Base-by-base conservation (phyloP, 2,329 filamentous ascomycete species). In the Cercospora berteroae region DNA sequence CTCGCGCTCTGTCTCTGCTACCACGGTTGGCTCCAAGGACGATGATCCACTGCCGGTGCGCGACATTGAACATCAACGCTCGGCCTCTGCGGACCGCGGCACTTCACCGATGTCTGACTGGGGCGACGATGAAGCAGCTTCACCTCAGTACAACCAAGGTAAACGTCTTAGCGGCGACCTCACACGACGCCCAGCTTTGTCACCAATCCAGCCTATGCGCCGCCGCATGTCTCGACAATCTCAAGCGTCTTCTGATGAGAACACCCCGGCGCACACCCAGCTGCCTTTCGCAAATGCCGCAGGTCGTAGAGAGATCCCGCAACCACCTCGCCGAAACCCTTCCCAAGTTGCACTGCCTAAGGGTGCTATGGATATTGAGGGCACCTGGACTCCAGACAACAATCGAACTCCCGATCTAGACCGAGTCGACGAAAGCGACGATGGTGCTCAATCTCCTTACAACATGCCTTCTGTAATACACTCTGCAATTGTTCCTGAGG, bases 191-290 rank as follows among this genome's bases (percentile, higher is more conserved):
- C 63, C 63, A 55, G 63, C 48, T 8, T 50, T 67, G 10, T 67
- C 66, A 6, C 66, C 66, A 33, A 59, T 67, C 20, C 66, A 67
- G 58, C 62, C 62, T 29, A 67, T 62, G 66, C 60, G 62, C 13
- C 63, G 65, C 20, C 42, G n/a, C n/a, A n/a, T 59, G 16, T 64
- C 61, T 5, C 61, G 61, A n/a, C 59, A 25, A 39, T 64, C 61
- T 5, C 61, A 64, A 25, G 13, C 33, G 6, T 20, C 50, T 7
- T 64, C 61, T 8, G 50, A 64, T 23, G 61, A 64, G 25, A 64
- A 48, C 29, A 64, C 52, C 13, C 61, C 61, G 8, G 61, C 61
- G 2, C 61, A 64, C 12, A 58, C 61, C 5, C 61, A 64, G 27
- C 23, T 64, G 52, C 61, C 61, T 8, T 64, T 64, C 10, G 50